Evolutionary conservation across 2,329 filamentous ascomycete species (phyloP).

Genomic region (Ophioceras dolichostomum): DNA sequence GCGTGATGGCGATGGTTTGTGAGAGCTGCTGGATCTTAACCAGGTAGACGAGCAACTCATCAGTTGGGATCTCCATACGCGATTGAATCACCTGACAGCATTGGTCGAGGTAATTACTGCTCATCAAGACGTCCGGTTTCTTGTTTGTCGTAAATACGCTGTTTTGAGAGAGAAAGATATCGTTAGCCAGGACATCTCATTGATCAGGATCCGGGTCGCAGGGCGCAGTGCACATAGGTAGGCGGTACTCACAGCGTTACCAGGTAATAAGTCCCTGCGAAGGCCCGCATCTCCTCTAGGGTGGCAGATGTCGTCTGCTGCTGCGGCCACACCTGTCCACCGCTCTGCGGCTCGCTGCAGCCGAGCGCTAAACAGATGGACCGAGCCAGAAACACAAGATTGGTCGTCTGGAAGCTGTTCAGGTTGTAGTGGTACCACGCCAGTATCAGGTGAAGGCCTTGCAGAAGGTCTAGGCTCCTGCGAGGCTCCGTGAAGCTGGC

Average conservation of each 20-base stretch:
- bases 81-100: slow-evolving; percentile 29
- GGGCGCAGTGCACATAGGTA: no score
- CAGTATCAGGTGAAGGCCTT: slow-evolving; percentile 30
- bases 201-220: no score
- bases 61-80: slow-evolving; percentile 28
- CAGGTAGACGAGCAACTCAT: slow-evolving; percentile 30
- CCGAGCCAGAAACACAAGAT: slow-evolving; percentile 33
- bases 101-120: slow-evolving; percentile 27
- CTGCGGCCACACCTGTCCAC: no score
- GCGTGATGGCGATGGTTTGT: slow-evolving; percentile 30
- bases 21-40: slow-evolving; percentile 34
- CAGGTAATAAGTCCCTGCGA: slow-evolving; percentile 36
- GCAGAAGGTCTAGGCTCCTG: slow-evolving; percentile 32
- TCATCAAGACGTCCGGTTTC: slow-evolving; percentile 34
- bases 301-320: slow-evolving; percentile 1
- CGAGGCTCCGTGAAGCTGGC: slow-evolving; percentile 26
- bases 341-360: slow-evolving; percentile 17
- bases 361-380: slow-evolving; percentile 31
- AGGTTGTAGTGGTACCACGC: slow-evolving; percentile 36
- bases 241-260: slow-evolving; percentile 33
- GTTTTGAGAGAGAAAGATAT: background rate
- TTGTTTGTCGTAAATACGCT: slow-evolving; percentile 24
- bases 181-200: no score
- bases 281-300: slow-evolving; percentile 30
- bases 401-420: slow-evolving; percentile 35